A percentile compares a stretch with the other conserved stretches of the same genome.
Evolutionary conservation across 176 grass and related monocot species (phyloP).

Genomic region (Carex pumila): DNA sequence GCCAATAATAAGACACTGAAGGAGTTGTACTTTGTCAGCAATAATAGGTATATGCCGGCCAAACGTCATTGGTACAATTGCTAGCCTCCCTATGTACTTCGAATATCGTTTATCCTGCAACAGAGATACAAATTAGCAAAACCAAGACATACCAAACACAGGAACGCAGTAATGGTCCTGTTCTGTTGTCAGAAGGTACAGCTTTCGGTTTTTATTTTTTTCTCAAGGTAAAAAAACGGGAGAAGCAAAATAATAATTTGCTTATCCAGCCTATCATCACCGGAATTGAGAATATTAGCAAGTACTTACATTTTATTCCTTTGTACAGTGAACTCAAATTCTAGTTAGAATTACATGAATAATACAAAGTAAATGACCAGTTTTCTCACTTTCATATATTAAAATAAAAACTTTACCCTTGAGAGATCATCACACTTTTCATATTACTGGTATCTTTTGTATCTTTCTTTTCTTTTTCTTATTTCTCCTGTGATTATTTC

Average conservation of each 20-base stretch:
- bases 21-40: constrained; percentile 63
- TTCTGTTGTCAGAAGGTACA: background rate
- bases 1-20: constrained; percentile 4
- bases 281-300: background rate
- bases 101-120: constrained; percentile 85
- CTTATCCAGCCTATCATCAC: background rate
- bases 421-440: background rate
- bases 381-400: background rate
- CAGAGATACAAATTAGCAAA: background rate
- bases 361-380: background rate
- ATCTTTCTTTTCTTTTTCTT: background rate
- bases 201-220: background rate
- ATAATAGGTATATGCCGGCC: constrained; percentile 95
- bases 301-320: background rate
- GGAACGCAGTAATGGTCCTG: background rate
- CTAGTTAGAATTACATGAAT: background rate
- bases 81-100: constrained; percentile 64
- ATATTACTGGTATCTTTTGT: background rate
- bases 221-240: background rate
- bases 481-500: background rate
- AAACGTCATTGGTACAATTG: constrained; percentile 97
- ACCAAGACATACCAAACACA: background rate
- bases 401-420: background rate
- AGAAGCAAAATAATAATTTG: background rate
- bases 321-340: background rate